A percentile compares a stretch with the other conserved stretches of the same genome.
These are phyloP conservation scores for Clonostachys chloroleuca DNA, from an alignment of 2,329 filamentous ascomycete species.

Conservation along the genomic window DNA sequence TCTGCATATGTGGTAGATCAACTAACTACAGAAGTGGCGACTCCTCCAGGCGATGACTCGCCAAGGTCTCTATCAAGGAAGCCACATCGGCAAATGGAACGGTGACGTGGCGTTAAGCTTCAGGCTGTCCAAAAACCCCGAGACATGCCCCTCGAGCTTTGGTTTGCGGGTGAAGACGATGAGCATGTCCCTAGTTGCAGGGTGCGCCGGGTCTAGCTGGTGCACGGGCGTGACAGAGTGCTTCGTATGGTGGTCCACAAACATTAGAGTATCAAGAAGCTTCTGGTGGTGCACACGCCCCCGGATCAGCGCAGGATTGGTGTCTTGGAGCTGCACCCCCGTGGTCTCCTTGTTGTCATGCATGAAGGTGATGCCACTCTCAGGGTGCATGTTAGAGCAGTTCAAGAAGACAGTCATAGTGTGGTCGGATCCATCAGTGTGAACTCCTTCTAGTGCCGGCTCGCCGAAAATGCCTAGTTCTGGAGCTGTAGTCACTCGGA, in stretches of 20 bases:
- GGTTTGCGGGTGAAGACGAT: constrained; percentile 16
- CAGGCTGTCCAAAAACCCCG: constrained; percentile 12
- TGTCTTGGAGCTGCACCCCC: constrained; percentile 11
- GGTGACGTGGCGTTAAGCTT: constrained; percentile 10
- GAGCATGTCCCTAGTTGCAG: constrained; percentile 16
- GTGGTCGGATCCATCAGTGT: constrained; percentile 19
- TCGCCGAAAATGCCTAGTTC: constrained; percentile 13
- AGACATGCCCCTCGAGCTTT: constrained; percentile 11
- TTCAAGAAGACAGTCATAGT: constrained; percentile 21
- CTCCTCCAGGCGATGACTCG: not conserved
- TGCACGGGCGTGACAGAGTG: constrained; percentile 15
- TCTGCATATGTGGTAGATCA: no score
- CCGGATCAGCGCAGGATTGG: constrained; percentile 10
- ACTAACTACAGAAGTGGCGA: no score
- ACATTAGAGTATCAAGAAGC: constrained; percentile 14
- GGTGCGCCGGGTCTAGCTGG: constrained; percentile 8
- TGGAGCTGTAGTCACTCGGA: constrained; percentile 14
- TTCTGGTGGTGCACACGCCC: constrained; percentile 14
- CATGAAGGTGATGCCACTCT: constrained; percentile 17
- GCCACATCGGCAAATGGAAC: constrained; percentile 11
- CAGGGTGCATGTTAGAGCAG: constrained; percentile 14
- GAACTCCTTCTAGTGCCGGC: constrained; percentile 21
- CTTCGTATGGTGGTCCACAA: constrained; percentile 17
- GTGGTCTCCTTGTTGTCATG: constrained; percentile 15
- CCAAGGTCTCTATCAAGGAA: constrained; percentile 3